Base-by-base conservation (phyloP, 2,329 filamentous ascomycete species). In the Paramyrothecium roridum region DNA sequence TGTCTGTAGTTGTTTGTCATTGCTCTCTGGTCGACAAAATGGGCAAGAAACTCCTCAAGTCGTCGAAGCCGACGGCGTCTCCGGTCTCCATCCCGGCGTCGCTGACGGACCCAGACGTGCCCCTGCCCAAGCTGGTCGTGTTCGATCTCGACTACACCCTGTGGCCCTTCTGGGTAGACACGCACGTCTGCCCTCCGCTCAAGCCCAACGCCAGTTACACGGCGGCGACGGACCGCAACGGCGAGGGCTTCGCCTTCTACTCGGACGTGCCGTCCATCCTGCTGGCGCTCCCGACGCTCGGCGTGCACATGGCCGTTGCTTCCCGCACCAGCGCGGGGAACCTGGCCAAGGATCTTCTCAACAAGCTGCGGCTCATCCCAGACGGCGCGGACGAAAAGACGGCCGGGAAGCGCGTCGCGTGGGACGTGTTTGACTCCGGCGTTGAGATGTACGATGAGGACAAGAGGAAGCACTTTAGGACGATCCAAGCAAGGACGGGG, bases 141-240 rank as follows among this genome's bases (percentile, higher is more conserved):
- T 97, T 98, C 76, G 95, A 98, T 71, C 85, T 98, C 59, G 93
- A 98, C 80, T 98, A 97, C 80, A 98, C 95, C 0, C 81, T 98
- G n/a, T 98, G 93, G 95, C 92, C 93, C 4, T 97, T 97, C 75
- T 98, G 93, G 93, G 88, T 96, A 2, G 95, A 98, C 77, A 96
- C 92, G 3, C 93, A 97, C 73, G 89, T 95, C 64, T 84, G 85
- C 22, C 82, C 86, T 8, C 93, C 92, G 0, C 75, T 96, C 19
- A 81, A 81, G 61, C 65, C 78, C 8, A 75, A 78, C 53, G 54
- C 75, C 0, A 59, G 68, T 8, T 72, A 71, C 74, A 76, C 67
- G 57, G 72, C 72, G 59, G 76, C 73, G 53, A 73, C 75, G 20
- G 85, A 87, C 69, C 75, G 77, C 60, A 73, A 76, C 56, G 87